Conservation (phyloP, 352 stramenopile genomes). For the Phytophthora pseudosyringae region DNA sequence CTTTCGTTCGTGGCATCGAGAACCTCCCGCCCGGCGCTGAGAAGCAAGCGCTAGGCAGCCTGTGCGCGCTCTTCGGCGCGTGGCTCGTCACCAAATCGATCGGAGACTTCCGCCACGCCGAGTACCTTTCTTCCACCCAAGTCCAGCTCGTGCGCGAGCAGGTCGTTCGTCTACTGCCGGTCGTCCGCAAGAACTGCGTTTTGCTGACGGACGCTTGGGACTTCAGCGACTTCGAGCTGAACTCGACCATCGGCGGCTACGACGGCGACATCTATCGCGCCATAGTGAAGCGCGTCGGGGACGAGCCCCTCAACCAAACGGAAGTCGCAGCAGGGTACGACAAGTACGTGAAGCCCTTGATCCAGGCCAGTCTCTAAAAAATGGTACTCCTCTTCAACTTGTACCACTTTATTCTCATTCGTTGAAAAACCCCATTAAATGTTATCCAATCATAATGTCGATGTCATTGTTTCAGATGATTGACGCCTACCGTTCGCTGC, state of each 20-base stretch:
- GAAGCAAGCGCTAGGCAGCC: conserved; percentile 34
- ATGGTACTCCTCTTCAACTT: conserved; percentile 26
- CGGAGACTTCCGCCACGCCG: conserved; percentile 57
- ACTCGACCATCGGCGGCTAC: conserved; percentile 76
- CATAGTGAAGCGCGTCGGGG: conserved; percentile 46
- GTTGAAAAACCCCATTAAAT: background rate
- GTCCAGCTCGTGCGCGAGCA: conserved; percentile 36
- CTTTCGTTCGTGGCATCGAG: conserved; percentile 41
- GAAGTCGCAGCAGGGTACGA: conserved; percentile 64
- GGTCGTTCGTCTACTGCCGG: conserved; percentile 42
- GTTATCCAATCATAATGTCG: conserved; percentile 9
- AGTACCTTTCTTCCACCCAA: conserved; percentile 56
- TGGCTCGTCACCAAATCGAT: conserved; percentile 52
- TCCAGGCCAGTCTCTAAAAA: background rate
- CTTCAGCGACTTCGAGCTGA: conserved; percentile 69
- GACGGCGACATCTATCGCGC: conserved; percentile 78
- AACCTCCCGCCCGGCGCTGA: conserved; percentile 33
- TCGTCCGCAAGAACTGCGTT: conserved; percentile 57
- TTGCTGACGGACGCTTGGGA: conserved; percentile 47
- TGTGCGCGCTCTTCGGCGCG: conserved; percentile 45
- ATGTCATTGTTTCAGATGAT: conserved; percentile 1
- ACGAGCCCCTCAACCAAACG: conserved; percentile 69
- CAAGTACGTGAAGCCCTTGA: conserved; percentile 48
- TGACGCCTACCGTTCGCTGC: too few species aligned
- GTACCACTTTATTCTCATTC: conserved; percentile 20